These are phyloP conservation scores for Zymoseptoria ardabiliae DNA, from an alignment of 2,329 filamentous ascomycete genomes.

Conservation along the genomic window DNA sequence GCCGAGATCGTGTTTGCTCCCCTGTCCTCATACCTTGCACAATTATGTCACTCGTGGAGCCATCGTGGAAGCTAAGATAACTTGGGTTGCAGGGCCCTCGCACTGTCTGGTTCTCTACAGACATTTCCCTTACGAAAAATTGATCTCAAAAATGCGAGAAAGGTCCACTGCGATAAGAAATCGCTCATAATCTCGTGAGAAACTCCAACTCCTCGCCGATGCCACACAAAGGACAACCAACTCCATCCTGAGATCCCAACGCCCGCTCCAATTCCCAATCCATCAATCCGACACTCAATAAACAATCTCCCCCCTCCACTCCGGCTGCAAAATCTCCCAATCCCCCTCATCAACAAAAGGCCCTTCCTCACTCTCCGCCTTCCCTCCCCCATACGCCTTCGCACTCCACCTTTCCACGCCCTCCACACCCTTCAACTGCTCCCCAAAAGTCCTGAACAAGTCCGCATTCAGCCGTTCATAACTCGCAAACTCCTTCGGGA, in stretches of 20 bases:
- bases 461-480: conserved; percentile 43
- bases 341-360: conserved; percentile 27
- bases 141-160: too few species aligned
- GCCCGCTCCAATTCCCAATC: too few species aligned
- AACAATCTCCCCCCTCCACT: not conserved
- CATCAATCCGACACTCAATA: not conserved
- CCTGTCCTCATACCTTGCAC: not conserved
- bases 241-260: not conserved
- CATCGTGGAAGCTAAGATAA: not conserved
- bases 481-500: conserved; percentile 43
- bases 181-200: not conserved
- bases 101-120: too few species aligned
- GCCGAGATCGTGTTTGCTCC: not conserved
- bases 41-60: not conserved
- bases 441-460: conserved; percentile 36
- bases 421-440: conserved; percentile 35
- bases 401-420: conserved; percentile 44
- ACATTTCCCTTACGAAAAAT: too few species aligned
- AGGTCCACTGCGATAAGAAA: too few species aligned
- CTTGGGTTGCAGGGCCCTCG: too few species aligned
- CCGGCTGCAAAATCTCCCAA: conserved; percentile 24
- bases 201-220: not conserved
- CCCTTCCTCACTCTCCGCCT: conserved; percentile 38
- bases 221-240: not conserved
- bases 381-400: conserved; percentile 40